Evolutionary conservation across 345 rosid genomes (phyloP), one percentile per base, ranked within the genome.

Genomic region (Melaleuca quinquenervia): DNA sequence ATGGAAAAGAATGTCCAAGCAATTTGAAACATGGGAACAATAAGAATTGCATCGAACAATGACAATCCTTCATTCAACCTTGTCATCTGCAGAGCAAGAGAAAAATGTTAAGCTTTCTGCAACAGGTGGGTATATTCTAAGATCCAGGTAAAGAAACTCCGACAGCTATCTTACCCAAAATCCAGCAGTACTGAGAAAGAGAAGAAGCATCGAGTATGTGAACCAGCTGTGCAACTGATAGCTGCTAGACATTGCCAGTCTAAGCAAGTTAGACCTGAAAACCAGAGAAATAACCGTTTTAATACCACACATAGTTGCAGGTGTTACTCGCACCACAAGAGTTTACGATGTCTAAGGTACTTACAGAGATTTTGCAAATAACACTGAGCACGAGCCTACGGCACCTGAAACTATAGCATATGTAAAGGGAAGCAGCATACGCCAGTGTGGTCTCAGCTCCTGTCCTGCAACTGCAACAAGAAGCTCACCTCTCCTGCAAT

Each of bases 1-100:
- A 97, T 97, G 87, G 99, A 97, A 91, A 97, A 96, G 94, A 96
- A 97, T 85, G 99, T 96, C 99, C 99, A 97, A 84, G 95, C 98
- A 90, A 97, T 97, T 91, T 97, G 98, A 91, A 97, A 97, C 99
- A 97, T 97, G 11, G 99, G 99, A 91, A 97, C 99, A 85, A 97
- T 97, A 82, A 96, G 96, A 87, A 97, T 95, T 84, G 99, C 99
- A 89, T 97, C 99, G 55, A 94, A 97, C 52, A 94, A 88, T 32
- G 99, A 89, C 90, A 97, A 90, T 82, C 99, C 99, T 89, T 96
- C 99, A 86, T 97, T 97, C 91, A 97, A 90, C 87, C 99, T 93
- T 75, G 99, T 89, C 99, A 96, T 93, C 99, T 97, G 96, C 88
- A 90, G 51, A 85, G 24, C 48, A 55, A 24, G 27, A 70, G 8